Conservation (phyloP, 192 early-diverging fungal genomes). For the Anaeromyces robustus region DNA sequence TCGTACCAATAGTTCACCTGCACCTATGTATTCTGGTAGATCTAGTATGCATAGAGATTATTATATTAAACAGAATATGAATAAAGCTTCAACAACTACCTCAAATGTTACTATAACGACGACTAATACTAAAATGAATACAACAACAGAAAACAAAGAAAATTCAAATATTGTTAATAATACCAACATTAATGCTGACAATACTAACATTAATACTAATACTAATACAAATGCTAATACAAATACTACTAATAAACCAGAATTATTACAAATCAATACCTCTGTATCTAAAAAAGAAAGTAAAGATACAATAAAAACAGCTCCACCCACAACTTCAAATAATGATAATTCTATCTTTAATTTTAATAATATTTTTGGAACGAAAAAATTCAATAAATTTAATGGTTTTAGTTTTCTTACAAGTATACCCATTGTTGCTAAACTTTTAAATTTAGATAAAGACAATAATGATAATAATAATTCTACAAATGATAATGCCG, state of each 20-base stretch:
- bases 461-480: neutral
- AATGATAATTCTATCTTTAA: neutral
- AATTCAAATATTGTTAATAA: no score
- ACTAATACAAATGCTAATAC: no score
- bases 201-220: no score
- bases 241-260: neutral
- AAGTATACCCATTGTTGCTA: neutral
- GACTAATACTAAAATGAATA: no score
- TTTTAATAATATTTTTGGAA: neutral
- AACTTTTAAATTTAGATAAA: neutral
- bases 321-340: neutral
- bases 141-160: no score
- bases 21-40: neutral
- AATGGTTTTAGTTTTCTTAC: neutral
- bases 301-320: neutral
- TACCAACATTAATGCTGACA: no score
- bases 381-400: neutral
- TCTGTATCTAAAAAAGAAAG: neutral
- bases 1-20: neutral
- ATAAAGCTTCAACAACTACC: neutral
- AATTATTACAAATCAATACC: neutral
- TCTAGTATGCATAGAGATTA: neutral
- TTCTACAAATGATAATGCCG: neutral
- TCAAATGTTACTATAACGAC: no score
- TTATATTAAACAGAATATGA: neutral